Base-by-base conservation (phyloP, 75 land plant genomes). In the Selaginella moellendorffii region DNA sequence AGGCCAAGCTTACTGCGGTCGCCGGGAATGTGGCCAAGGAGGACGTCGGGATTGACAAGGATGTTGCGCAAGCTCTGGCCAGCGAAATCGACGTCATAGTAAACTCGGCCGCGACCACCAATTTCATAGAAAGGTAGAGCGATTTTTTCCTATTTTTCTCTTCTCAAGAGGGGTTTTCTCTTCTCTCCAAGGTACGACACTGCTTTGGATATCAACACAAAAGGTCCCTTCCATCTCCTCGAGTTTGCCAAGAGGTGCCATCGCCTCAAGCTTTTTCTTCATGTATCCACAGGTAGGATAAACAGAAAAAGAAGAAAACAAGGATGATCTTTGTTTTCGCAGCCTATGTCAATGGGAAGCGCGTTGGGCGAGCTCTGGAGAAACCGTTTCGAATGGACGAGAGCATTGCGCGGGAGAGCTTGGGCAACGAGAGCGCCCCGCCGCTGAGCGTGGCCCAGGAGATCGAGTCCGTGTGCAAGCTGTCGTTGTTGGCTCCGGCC, bases 311-410 rank as follows among this genome's bases (percentile, higher is more conserved):
- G 27, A 54, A 26, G 51, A 19, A 25, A 1, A 46, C 62, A 62
- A 0, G 29, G 30, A 27, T 31, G 10, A n/a, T 66, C 1, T 2
- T 0, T 67, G 25, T 30, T 23, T 25, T 26, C 63, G 24, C 81
- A 90, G 97, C 97, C 22, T 90, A 82, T 73, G 92, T 90, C 1
- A 90, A 90, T 78, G 97, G 97, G 26, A 74, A 77, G 70, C 71
- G 97, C 29, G 63, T 73, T 73, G 97, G 92, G 5, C 62, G 51
- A 31, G 56, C 82, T 0, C 62, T 74, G 71, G 97, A 91, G 67
- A 84, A 73, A 76, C 77, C 88, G 5, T 87, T 91, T 68, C 19
- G 67, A 60, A 67, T 73, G 22, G 84, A 82, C 30, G 81, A 84
- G 22, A 84, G 80, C 76, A 90, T 90, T 26, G 79, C 85, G 10